These are phyloP conservation scores for Metschnikowia matae DNA, from an alignment of 805 yeast species.

Conservation along the genomic window DNA sequence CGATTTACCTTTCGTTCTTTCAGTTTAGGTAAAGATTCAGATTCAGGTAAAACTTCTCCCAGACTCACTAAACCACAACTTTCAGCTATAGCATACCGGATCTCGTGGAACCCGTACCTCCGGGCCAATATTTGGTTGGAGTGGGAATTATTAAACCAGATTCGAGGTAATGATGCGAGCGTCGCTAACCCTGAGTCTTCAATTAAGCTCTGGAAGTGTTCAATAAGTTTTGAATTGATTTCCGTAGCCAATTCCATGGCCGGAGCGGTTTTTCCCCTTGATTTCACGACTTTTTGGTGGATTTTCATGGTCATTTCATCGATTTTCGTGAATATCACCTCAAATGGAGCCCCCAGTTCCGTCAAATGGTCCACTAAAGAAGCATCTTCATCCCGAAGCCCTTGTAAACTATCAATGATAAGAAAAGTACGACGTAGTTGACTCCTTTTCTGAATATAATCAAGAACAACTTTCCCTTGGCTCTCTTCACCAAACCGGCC, in stretches of 20 bases:
- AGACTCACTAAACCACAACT: constrained; percentile 41
- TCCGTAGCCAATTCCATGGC: constrained; percentile 13
- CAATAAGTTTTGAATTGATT: constrained; percentile 25
- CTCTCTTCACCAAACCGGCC: constrained; percentile 61
- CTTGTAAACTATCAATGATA: constrained; percentile 56
- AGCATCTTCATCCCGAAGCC: constrained; percentile 56
- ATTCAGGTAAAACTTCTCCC: not conserved
- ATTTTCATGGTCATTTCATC: constrained; percentile 46
- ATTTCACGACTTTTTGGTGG: constrained; percentile 18
- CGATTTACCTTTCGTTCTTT: not conserved
- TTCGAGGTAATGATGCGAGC: constrained; percentile 37
- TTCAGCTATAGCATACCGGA: constrained; percentile 49
- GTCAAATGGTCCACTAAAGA: constrained; percentile 47
- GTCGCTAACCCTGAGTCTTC: constrained; percentile 29
- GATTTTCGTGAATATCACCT: constrained; percentile 71
- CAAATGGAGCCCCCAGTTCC: constrained; percentile 61
- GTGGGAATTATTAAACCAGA: constrained; percentile 52
- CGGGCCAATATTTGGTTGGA: constrained; percentile 28
- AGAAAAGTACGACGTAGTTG: constrained; percentile 57
- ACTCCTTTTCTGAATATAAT: constrained; percentile 54
- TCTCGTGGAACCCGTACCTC: constrained; percentile 52
- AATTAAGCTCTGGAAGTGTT: constrained; percentile 35
- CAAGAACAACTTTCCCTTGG: constrained; percentile 69
- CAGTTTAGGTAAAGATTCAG: not conserved
- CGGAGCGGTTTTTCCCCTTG: not conserved